phyloP scores from a whole-genome alignment of 1,284 basidiomycete genomes.

The Flammula alnicola region DNA sequence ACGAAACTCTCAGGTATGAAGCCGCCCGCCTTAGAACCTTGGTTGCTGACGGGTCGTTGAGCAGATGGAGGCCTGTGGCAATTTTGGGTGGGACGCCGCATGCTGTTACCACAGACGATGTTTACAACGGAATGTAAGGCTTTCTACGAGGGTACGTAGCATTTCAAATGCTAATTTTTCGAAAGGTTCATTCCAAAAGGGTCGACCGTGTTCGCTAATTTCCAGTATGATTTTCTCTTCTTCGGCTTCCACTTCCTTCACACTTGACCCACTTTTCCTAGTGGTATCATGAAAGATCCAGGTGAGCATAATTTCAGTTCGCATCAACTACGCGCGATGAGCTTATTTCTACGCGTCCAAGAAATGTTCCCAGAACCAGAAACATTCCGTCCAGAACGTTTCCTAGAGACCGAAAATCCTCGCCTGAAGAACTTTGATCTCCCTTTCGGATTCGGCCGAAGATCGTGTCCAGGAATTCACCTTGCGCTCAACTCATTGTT shows the following conservation, averaged over 20 bases:
- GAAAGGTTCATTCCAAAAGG: slow-evolving; percentile 50
- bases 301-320: slow-evolving; percentile 19
- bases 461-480: slow-evolving; percentile 50
- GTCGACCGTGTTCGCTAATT: slow-evolving; percentile 46
- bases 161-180: neutral
- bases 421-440: slow-evolving; percentile 45
- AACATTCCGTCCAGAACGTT: slow-evolving; percentile 29
- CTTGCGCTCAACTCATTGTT: slow-evolving; percentile 47
- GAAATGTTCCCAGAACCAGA: slow-evolving; percentile 35
- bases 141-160: neutral
- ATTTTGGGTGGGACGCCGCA: slow-evolving; percentile 47
- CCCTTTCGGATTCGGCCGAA: slow-evolving; percentile 50
- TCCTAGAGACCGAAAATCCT: slow-evolving; percentile 36
- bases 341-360: too few relatives aligned
- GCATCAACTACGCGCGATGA: too few relatives aligned
- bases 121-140: slow-evolving; percentile 42
- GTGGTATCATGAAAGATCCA: slow-evolving; percentile 49
- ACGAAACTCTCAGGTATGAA: slow-evolving; percentile 43
- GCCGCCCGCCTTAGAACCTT: too few relatives aligned
- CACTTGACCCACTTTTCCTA: slow-evolving; percentile 19
- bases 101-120: slow-evolving; percentile 42
- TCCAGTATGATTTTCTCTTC: slow-evolving; percentile 36
- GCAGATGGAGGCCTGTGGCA: slow-evolving; percentile 47
- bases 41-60: too few relatives aligned
- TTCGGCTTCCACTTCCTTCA: neutral